Percentiles rank a stretch among this genome's conserved stretches.
These are phyloP conservation scores for Thelonectria olida DNA, from an alignment of 2,329 filamentous ascomycete species.

Conservation along the genomic window DNA sequence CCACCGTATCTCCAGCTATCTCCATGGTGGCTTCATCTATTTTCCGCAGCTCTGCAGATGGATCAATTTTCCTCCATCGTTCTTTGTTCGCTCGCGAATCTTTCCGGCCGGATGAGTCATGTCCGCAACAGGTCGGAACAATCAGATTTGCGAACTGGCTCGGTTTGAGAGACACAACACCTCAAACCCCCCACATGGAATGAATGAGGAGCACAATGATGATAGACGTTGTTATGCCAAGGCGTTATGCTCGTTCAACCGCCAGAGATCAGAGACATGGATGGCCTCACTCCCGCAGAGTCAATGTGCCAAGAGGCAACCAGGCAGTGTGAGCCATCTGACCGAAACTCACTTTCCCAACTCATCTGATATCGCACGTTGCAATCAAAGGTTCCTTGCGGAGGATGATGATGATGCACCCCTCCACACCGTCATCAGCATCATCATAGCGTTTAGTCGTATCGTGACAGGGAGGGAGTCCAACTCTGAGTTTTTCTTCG, in stretches of 20 bases:
- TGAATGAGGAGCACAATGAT: too few relatives aligned
- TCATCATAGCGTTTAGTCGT: not conserved
- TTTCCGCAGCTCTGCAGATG: slow-evolving; percentile 15
- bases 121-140: not conserved
- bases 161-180: too few relatives aligned
- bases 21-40: slow-evolving; percentile 13
- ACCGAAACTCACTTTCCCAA: not conserved
- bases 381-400: slow-evolving; percentile 16
- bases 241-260: slow-evolving; percentile 20
- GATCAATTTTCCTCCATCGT: not conserved
- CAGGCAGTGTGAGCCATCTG: slow-evolving; percentile 11
- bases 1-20: slow-evolving; percentile 21
- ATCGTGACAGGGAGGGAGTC: slow-evolving; percentile 1
- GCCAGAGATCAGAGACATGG: not conserved
- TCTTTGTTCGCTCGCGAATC: not conserved
- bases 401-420: slow-evolving; percentile 13
- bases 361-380: slow-evolving; percentile 7
- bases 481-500: not conserved
- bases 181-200: too few relatives aligned
- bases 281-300: not conserved
- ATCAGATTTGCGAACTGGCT: too few relatives aligned
- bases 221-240: slow-evolving; percentile 27
- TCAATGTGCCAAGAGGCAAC: not conserved
- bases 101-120: not conserved
- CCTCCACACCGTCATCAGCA: slow-evolving; percentile 1